Conservation (phyloP, 2,329 filamentous ascomycete species). For the Neofusicoccum kwambonambiense region DNA sequence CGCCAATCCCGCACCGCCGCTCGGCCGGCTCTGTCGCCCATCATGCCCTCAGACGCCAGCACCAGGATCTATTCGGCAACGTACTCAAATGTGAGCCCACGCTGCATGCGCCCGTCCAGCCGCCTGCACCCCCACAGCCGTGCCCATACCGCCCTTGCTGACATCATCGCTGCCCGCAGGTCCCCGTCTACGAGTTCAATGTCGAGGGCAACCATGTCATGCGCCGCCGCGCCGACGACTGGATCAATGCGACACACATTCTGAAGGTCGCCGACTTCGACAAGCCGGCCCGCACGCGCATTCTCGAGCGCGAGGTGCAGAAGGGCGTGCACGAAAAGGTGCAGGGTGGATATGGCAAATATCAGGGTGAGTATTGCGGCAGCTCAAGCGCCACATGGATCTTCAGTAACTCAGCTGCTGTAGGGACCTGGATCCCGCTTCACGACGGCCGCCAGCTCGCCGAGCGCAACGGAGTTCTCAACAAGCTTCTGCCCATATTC, state of each 20-base stretch:
- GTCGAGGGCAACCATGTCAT: slow-evolving; percentile 91
- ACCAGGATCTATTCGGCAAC: slow-evolving; percentile 62
- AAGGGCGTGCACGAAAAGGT: slow-evolving; percentile 97
- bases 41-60: slow-evolving; percentile 38
- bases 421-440: slow-evolving; percentile 94
- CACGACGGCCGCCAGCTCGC: slow-evolving; percentile 77
- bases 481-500: slow-evolving; percentile 83
- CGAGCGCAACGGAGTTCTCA: slow-evolving; percentile 80
- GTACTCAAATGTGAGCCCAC: slow-evolving; percentile 57
- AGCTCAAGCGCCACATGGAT: background rate
- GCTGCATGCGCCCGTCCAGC: background rate
- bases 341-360: slow-evolving; percentile 97
- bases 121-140: background rate
- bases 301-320: slow-evolving; percentile 94
- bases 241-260: slow-evolving; percentile 99
- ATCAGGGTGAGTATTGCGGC: slow-evolving; percentile 66
- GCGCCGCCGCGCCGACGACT: slow-evolving; percentile 88
- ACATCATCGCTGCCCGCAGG: slow-evolving; percentile 52
- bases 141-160: slow-evolving; percentile 11
- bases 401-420: background rate
- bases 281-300: slow-evolving; percentile 91
- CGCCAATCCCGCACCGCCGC: background rate
- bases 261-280: slow-evolving; percentile 96
- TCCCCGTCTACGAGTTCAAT: slow-evolving; percentile 92
- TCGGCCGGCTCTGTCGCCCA: background rate